Evolutionary conservation across 2,329 filamentous ascomycete genomes (phyloP).

Genomic region (Botrytis fabae): DNA sequence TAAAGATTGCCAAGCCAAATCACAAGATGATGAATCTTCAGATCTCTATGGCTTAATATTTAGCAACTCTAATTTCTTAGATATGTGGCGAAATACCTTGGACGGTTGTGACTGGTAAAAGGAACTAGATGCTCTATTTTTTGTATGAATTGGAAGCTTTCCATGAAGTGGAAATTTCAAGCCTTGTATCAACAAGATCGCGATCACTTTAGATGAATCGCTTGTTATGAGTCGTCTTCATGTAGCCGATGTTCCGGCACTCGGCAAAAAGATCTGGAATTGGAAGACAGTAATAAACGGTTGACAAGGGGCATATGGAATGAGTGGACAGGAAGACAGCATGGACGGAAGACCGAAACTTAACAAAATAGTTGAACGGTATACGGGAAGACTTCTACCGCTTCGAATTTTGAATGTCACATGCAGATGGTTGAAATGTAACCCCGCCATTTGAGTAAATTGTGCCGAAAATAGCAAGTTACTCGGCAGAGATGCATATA

Average conservation of each 20-base stretch:
- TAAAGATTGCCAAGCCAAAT: neutral
- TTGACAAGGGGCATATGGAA: neutral
- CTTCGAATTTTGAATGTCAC: neutral
- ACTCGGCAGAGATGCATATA: neutral
- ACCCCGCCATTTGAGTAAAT: neutral
- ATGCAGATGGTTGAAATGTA: neutral
- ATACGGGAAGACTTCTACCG: neutral
- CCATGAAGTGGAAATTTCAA: neutral
- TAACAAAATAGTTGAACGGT: neutral
- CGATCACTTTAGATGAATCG: neutral
- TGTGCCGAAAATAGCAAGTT: slow-evolving; percentile 15
- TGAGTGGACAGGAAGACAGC: neutral
- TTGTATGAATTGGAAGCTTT: neutral
- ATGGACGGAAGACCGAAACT: neutral
- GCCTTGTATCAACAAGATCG: neutral
- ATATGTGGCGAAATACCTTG: neutral
- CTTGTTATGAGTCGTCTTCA: neutral
- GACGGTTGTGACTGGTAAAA: neutral
- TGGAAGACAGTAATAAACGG: neutral
- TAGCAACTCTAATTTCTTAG: neutral
- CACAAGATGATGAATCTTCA: neutral
- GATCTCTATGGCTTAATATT: neutral
- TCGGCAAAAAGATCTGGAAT: neutral
- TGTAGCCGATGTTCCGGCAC: neutral
- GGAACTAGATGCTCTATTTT: neutral